Evolutionary conservation across 352 stramenopile species (phyloP), one percentile per base, ranked within the genome.

Genomic region (Plasmopara viticola): DNA sequence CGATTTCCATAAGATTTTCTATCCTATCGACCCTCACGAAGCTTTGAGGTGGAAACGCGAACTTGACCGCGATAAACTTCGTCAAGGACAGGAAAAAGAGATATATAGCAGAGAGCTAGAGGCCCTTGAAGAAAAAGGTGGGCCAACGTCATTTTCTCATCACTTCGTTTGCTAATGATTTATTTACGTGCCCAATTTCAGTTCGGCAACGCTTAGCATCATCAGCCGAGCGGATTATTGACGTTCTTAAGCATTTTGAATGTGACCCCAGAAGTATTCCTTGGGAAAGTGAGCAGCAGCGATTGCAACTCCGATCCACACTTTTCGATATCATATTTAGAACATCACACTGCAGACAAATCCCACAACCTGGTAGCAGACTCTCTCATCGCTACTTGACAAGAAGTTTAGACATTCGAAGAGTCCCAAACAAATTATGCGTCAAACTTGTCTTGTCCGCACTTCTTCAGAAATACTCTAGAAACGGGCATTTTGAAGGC

Each of bases 391-490:
- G 39, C 25, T 30, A 60, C 20, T 10, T 29, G 13, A 25, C 44
- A 9, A 31, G 53, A 18, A 9, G 40, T 28, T 9, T 39, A 12
- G 41, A 28, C 13, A 34, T 28, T 2, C 29, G 45, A 39, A 4
- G 17, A 25, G 31, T 80, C 38, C 71, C 74, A 1, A 53, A 70
- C 2, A 80, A 76, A 42, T 56, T 85, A 8, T 73, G 60, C 41
- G 47, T 84, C 2, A 74, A 72, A 15, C 41, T 74, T 6, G 53
- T 90, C 6, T 65, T 74, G 9, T 81, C 79, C 0, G 72, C 70
- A 18, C 53, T 92, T 51, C 62, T 92, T 9, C 79, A 89, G 42
- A 89, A 87, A 43, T 92, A 85, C 44, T 87, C 79, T 0, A 74
- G 82, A 37, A 90, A 92, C 50, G 75, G 79, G 3, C 78, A 89